These are phyloP conservation scores for Kuraishia molischiana DNA, from an alignment of 805 yeast genomes.

Conservation along the genomic window DNA sequence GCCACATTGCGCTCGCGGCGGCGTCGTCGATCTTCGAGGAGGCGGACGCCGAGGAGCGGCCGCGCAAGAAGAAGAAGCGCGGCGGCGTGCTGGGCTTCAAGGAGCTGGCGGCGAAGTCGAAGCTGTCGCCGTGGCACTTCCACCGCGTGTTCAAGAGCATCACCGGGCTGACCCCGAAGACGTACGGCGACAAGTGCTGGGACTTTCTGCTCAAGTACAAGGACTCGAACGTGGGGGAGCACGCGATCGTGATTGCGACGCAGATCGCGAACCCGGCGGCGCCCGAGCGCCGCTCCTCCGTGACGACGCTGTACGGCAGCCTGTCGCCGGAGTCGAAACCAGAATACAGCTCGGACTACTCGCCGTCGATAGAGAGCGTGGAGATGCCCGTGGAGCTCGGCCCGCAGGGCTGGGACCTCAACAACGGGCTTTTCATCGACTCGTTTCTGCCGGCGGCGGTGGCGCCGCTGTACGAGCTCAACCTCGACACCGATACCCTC, in stretches of 20 bases:
- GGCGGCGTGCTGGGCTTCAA: conserved; percentile 80
- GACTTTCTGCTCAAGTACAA: conserved; percentile 35
- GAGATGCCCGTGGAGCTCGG: no score
- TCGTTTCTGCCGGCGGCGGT: no score
- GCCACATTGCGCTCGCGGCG: conserved; percentile 78
- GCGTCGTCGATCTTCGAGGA: conserved; percentile 26
- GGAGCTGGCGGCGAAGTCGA: conserved; percentile 78
- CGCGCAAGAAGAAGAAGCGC: conserved; percentile 37
- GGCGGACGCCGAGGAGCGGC: conserved; percentile 4
- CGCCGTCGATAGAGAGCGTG: no score
- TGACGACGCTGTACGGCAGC: no score
- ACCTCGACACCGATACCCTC: no score
- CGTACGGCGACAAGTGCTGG: conserved; percentile 79
- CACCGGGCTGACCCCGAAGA: conserved; percentile 81
- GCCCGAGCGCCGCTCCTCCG: no score
- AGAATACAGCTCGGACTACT: no score
- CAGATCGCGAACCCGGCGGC: conserved; percentile 23
- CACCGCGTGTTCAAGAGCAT: conserved; percentile 83
- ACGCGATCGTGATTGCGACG: conserved; percentile 18
- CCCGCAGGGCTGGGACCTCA: not conserved
- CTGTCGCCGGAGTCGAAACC: no score
- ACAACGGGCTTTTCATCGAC: not conserved
- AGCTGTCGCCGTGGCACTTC: conserved; percentile 86
- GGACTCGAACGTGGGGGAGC: conserved; percentile 7
- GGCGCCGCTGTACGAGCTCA: no score